Percentiles rank a stretch among this genome's conserved stretches.
Evolutionary conservation across 345 rosid genomes (phyloP).

Genomic region (Citrus trifoliata): DNA sequence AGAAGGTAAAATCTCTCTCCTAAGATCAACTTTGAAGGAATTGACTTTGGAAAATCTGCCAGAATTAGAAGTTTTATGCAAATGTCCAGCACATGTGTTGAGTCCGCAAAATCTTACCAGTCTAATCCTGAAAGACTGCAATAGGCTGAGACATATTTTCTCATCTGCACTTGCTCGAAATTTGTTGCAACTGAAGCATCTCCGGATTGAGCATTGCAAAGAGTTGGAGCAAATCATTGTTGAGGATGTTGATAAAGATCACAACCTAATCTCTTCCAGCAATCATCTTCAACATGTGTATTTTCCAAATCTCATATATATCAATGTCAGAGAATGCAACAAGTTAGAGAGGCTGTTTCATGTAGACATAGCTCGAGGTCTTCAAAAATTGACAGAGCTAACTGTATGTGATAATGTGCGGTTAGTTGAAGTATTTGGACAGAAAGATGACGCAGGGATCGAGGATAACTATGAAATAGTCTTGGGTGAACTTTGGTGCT

Average conservation of each 20-base stretch:
- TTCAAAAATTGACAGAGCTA: background rate
- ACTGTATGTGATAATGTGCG: background rate
- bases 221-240: constrained; percentile 5
- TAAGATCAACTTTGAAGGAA: background rate
- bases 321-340: background rate
- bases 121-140: background rate
- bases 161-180: background rate
- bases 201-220: background rate
- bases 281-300: background rate
- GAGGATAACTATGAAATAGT: too few species aligned
- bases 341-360: background rate
- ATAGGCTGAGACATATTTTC: background rate
- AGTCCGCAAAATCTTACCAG: background rate
- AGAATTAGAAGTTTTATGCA: background rate
- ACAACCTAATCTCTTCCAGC: background rate
- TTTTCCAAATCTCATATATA: background rate
- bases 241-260: background rate
- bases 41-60: background rate
- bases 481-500: background rate
- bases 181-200: background rate
- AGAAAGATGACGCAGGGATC: background rate
- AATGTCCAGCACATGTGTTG: background rate
- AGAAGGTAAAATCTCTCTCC: too few species aligned
- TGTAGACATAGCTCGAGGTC: background rate
- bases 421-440: background rate